Base-by-base conservation (phyloP, 2,329 filamentous ascomycete species). In the Trichoderma oligosporum region DNA sequence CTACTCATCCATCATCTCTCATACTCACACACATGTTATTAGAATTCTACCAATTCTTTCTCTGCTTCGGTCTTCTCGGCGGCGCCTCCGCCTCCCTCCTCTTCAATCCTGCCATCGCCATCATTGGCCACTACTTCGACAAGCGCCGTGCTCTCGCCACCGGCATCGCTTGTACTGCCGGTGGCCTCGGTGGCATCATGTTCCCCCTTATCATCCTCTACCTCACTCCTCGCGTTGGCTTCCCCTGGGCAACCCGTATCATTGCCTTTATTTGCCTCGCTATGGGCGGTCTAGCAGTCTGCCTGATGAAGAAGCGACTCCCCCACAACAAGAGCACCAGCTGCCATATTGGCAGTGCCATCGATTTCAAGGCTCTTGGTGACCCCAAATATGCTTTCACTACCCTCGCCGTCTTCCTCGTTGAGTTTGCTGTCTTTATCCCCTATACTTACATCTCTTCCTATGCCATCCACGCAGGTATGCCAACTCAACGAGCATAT, bases 21-120 rank as follows among this genome's bases (percentile, higher is more conserved):
- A 16, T 16, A 29, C 51, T 55, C 9, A 55, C 31, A 16, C 2
- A 4, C 12, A 22, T 12, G 4, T 24, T 5, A 12, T 16, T 57
- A 74, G 70, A 82, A 61, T 88, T 86, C 67, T 88, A 84, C 77
- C 86, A 91, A 41, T 89, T 90, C 66, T 80, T 91, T 66, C 71
- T 91, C 24, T 79, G 82, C 3, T 87, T 89, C 61, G 85, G 85
- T 5, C 70, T 90, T 0, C 67, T 88, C 1, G 82, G 82, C n/a
- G 87, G 87, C 3, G 62, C 84, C 0, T 85, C 84, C 1, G 82
- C 83, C 0, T 86, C 84, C 1, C 74, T 89, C 14, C 80, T 90
- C 38, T 89, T 89, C 68, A 90, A 85, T 0, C 86, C 87, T 0
- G 80, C 83, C 9, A 73, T 90, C 35, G 80, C 83, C 3, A 80